These are phyloP conservation scores for Aspergillus eucalypticola DNA, from an alignment of 2,329 filamentous ascomycete genomes.

Conservation along the genomic window DNA sequence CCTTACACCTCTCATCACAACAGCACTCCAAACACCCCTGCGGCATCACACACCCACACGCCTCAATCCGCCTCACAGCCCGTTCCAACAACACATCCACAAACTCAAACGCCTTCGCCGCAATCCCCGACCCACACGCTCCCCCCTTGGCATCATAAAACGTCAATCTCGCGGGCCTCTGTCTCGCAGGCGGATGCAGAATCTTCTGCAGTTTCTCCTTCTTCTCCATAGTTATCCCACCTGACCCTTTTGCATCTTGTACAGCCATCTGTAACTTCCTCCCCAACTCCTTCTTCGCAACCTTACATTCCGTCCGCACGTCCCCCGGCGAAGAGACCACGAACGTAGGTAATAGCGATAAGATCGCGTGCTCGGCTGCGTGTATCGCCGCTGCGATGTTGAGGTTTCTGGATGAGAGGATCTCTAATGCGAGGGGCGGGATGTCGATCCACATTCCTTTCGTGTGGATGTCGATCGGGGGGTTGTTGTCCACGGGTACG, in stretches of 20 bases:
- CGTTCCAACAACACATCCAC: conserved; percentile 75
- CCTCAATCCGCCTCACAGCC: conserved; percentile 73
- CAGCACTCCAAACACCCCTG: conserved; percentile 90
- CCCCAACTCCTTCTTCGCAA: conserved; percentile 82
- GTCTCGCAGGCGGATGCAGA: conserved; percentile 54
- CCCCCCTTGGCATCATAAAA: conserved; percentile 97
- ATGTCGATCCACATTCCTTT: conserved; percentile 97
- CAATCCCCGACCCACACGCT: conserved; percentile 77
- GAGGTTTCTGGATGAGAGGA: conserved; percentile 69
- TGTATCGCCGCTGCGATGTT: conserved; percentile 90
- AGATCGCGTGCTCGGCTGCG: conserved; percentile 87
- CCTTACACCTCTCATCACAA: conserved; percentile 77
- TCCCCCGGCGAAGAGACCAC: conserved; percentile 88
- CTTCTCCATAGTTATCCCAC: neutral
- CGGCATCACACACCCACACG: conserved; percentile 65
- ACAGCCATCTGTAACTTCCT: conserved; percentile 45
- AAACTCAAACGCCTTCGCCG: conserved; percentile 91
- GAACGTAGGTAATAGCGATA: conserved; percentile 85
- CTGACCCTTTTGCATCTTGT: neutral
- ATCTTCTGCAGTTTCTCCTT: conserved; percentile 10
- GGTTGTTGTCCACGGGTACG: conserved; percentile 81
- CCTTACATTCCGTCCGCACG: conserved; percentile 92
- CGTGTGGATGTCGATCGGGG: conserved; percentile 78
- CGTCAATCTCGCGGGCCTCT: conserved; percentile 82
- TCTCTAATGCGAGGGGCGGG: conserved; percentile 73